Evolutionary conservation across 2,329 filamentous ascomycete species (phyloP).

Genomic region (Venturia nashicola): DNA sequence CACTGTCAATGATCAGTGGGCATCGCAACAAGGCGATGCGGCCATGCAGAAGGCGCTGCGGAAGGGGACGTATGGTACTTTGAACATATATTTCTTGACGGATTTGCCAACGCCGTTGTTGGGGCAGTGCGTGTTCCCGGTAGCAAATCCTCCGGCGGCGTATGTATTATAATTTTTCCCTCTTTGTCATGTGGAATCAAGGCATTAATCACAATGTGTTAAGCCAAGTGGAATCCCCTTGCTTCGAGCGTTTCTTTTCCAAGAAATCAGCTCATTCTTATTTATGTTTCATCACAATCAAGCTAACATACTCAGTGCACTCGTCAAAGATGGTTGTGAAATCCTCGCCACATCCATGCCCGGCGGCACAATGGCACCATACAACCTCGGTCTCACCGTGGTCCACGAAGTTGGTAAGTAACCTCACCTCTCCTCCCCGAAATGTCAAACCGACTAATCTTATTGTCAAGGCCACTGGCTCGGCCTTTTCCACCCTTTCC

Average conservation of each 20-base stretch:
- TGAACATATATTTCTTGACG: slow-evolving; percentile 50
- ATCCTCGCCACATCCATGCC: slow-evolving; percentile 39
- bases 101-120: slow-evolving; percentile 36
- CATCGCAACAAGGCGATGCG: background rate
- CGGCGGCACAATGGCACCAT: slow-evolving; percentile 30
- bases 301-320: background rate
- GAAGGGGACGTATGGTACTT: slow-evolving; percentile 38
- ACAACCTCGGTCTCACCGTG: slow-evolving; percentile 34
- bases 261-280: background rate
- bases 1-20: slow-evolving; percentile 1
- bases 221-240: background rate
- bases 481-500: slow-evolving; percentile 34
- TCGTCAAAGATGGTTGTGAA: slow-evolving; percentile 38
- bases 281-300: background rate
- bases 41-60: slow-evolving; percentile 42
- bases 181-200: slow-evolving; percentile 12
- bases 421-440: background rate
- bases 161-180: background rate
- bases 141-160: slow-evolving; percentile 16
- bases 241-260: background rate
- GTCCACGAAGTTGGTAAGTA: slow-evolving; percentile 28
- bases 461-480: slow-evolving; percentile 31
- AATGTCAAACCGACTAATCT: background rate
- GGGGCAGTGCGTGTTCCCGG: slow-evolving; percentile 42
- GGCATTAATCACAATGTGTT: background rate